Evolutionary conservation across 2,329 filamentous ascomycete genomes (phyloP), one percentile per base, ranked within the genome.

Genomic region (Penicillium nordicum): DNA sequence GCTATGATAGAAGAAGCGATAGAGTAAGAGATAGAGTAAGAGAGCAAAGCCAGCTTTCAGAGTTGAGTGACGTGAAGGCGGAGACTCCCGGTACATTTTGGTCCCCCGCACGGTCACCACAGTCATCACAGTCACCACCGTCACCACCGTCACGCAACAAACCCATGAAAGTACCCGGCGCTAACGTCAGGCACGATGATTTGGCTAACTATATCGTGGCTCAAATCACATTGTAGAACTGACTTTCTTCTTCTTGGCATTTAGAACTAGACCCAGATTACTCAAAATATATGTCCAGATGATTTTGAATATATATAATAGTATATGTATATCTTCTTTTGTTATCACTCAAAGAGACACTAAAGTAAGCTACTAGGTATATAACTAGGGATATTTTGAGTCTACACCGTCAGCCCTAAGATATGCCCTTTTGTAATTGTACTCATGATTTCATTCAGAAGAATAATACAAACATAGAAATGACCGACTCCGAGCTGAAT

Each of bases 141-240:
- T 21, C 21, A 21, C 21, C 21, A 21, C 21, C 21, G 21, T 30
- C 27, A 32, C 40, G 14, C 38, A 50, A 43, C 38, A 5, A 44
- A 34, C n/a, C 37, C 27, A 30, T 30, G 10, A 30, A 41, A 54
- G 43, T 54, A 27, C 51, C 34, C 30, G 49, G 29, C 43, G 46
- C 61, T 62, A 63, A 58, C 53, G 59, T 63, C 59, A 60, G 55
- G 59, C 59, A 63, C 59, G 16, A 53, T 43, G 45, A 55, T 34
- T 43, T 49, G 44, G 12, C n/a, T 18, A 18, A 18, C 18, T 18
- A 23, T 18, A 14, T 51, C 30, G 36, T 53, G 37, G 43, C 43
- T 30, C 27, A 10, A 41, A 42, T 41, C 34, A 42, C 14, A 30
- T 45, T 30, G 23, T 30, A 14, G 12, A 29, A 37, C 32, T 27